Base-by-base conservation (phyloP, 345 rosid species). In the Hypericum androsaemum region DNA sequence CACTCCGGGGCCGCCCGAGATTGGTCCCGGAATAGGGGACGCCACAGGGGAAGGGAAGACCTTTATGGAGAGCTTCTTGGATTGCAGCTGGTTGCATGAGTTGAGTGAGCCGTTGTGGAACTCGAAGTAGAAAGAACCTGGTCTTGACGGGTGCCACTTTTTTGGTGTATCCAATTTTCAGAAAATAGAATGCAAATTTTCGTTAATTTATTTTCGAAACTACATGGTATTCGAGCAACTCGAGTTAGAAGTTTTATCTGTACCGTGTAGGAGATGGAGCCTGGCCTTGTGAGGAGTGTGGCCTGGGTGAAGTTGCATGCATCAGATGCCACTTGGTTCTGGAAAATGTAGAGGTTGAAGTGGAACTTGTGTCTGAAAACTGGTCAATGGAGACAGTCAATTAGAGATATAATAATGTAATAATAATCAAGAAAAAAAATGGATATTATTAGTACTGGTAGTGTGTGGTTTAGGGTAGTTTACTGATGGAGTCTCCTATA, bases 111-210 rank as follows among this genome's bases (percentile, higher is more conserved):
- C 92, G 68, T 75, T 85, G 78, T 71, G 69, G 84, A 88, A 87
- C 43, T 77, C 39, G 62, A 92, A 92, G 84, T 83, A 92, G 89
- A 66, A 92, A 52, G 72, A 76, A 28, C 98, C 96, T 69, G 77
- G 70, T 43, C 96, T 84, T 39, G 98, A 84, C 43, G 94, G 86
- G 47, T 85, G 71, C 98, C 98, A 92, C 98, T 88, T 63, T 37
- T n/a, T 9, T 8, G 13, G 14, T 35, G 41, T 48, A 5, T 61
- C 43, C 10, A 32, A 12, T 45, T 32, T n/a, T 7, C 12, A 56
- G 12, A 53, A 22, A 61, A 52, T 57, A 10, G 22, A 5, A 15
- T 9, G n/a, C 5, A 12, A 16, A 4, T n/a, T 47, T 22, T n/a
- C 10, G 41, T 43, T 32, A 22, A 22, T 44, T 51, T 37, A 11